Percentiles rank a stretch among this genome's conserved stretches.
phyloP scores from a whole-genome alignment of 163 green algal species.

The Trebouxia gelatinosa region DNA sequence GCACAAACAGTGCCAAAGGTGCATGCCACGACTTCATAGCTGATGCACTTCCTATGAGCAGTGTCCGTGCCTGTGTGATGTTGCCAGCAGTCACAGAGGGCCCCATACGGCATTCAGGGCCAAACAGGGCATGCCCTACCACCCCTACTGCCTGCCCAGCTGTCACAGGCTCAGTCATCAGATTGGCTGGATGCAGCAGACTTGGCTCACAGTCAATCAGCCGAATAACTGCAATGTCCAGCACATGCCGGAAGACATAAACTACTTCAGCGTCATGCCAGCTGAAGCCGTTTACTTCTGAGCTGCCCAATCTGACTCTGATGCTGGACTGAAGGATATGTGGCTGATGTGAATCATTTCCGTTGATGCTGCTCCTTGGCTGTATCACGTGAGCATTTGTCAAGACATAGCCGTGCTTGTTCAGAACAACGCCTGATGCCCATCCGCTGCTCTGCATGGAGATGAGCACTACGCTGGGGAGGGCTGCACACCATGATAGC shows the following conservation, averaged over 20 bases:
- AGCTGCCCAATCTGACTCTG: constrained; percentile 1
- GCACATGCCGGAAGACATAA: constrained; percentile 6
- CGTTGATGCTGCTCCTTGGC: background rate
- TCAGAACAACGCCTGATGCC: constrained; percentile 63
- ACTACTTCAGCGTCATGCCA: constrained; percentile 11
- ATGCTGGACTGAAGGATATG: background rate
- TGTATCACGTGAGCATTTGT: constrained; percentile 75
- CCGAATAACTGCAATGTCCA: constrained; percentile 24
- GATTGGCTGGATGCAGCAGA: background rate
- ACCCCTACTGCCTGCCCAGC: constrained; percentile 36
- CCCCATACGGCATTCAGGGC: constrained; percentile 38
- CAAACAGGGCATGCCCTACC: constrained; percentile 65
- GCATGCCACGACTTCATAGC: too few species aligned
- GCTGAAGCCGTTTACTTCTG: background rate
- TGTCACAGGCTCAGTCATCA: background rate
- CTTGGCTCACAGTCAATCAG: background rate
- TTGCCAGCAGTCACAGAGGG: constrained; percentile 54
- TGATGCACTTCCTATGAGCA: too few species aligned
- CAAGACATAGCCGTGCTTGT: constrained; percentile 48
- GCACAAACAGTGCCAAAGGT: too few species aligned
- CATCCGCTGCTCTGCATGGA: constrained; percentile 34
- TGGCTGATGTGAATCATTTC: background rate
- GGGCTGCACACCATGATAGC: background rate
- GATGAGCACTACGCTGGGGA: constrained; percentile 7
- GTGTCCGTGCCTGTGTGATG: constrained; percentile 34